phyloP scores from a whole-genome alignment of 805 yeast genomes.

The Schwanniomyces sp. region DNA sequence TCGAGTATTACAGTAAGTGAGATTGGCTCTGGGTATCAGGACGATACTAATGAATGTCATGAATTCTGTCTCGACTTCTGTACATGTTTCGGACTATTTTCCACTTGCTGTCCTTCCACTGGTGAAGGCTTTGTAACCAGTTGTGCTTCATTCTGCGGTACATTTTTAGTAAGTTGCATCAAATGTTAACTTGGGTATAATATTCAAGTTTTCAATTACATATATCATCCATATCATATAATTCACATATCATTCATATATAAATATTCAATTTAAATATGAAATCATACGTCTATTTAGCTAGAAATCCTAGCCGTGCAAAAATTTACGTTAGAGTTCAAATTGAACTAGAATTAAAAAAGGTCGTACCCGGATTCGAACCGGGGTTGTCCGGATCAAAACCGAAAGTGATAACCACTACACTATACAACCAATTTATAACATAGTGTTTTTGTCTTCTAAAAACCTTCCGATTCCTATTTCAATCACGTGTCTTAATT shows the following conservation, averaged over 20 bases:
- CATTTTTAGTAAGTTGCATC: constrained; percentile 12
- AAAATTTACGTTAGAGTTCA: too few relatives aligned
- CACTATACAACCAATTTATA: constrained; percentile 52
- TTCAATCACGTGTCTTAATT: too few relatives aligned
- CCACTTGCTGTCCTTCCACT: constrained; percentile 39
- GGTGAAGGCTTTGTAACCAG: constrained; percentile 42
- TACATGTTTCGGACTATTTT: constrained; percentile 41
- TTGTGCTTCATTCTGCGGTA: constrained; percentile 37
- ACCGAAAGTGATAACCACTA: constrained; percentile 82
- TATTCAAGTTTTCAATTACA: too few relatives aligned
- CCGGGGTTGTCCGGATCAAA: constrained; percentile 82
- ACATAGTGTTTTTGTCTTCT: not conserved
- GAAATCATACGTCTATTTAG: not conserved
- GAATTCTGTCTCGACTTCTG: constrained; percentile 40
- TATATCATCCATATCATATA: not conserved
- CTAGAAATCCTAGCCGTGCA: too few relatives aligned
- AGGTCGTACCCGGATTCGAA: constrained; percentile 86
- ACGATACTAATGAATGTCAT: constrained; percentile 39
- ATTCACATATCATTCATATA: not conserved
- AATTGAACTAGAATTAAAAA: constrained; percentile 11
- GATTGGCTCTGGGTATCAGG: constrained; percentile 35
- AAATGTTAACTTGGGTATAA: not conserved
- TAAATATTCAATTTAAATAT: too few relatives aligned
- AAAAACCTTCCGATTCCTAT: too few relatives aligned
- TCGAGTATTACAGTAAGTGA: constrained; percentile 23